Percentiles rank a stretch among this genome's conserved stretches.
phyloP scores from a whole-genome alignment of 495 filamentous ascomycete species.

The Diplogelasinospora grovesii region DNA sequence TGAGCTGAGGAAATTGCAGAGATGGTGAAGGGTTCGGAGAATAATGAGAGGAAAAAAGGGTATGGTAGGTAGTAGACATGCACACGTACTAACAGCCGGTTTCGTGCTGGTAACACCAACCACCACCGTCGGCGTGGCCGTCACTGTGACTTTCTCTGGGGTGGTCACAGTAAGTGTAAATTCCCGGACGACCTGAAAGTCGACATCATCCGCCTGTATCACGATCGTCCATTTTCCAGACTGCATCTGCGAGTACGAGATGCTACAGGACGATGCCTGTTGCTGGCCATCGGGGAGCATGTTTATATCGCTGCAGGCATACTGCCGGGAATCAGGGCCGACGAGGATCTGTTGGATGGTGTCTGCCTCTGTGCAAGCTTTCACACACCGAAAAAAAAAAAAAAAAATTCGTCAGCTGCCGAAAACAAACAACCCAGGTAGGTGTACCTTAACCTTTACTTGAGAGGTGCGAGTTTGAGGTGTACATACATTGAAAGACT shows the following conservation, averaged over 20 bases:
- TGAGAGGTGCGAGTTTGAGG: not conserved
- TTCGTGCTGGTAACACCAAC: slow-evolving; percentile 14
- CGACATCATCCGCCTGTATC: slow-evolving; percentile 19
- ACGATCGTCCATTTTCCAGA: slow-evolving; percentile 20
- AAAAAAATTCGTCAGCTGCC: not conserved
- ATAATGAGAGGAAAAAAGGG: not conserved
- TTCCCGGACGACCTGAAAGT: slow-evolving; percentile 18
- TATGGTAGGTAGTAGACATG: not conserved
- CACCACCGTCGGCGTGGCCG: slow-evolving; percentile 19
- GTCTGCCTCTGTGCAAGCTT: slow-evolving; percentile 12
- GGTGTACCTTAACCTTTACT: not conserved
- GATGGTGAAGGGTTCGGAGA: too few relatives aligned
- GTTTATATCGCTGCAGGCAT: slow-evolving; percentile 12
- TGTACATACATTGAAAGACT: slow-evolving; percentile 11
- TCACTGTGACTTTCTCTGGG: slow-evolving; percentile 9
- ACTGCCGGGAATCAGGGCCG: slow-evolving; percentile 11
- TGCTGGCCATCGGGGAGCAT: slow-evolving; percentile 10
- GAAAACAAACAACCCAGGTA: too few relatives aligned
- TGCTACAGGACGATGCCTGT: slow-evolving; percentile 16
- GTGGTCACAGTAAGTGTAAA: slow-evolving; percentile 13
- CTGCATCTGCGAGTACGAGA: slow-evolving; percentile 13
- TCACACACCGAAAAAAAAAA: not conserved
- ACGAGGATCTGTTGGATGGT: slow-evolving; percentile 17
- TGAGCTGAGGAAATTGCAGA: too few relatives aligned
- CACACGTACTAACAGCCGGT: slow-evolving; percentile 8